Evolutionary conservation across 257 asterid species (phyloP).

Genomic region (Scutellaria galericulata): DNA sequence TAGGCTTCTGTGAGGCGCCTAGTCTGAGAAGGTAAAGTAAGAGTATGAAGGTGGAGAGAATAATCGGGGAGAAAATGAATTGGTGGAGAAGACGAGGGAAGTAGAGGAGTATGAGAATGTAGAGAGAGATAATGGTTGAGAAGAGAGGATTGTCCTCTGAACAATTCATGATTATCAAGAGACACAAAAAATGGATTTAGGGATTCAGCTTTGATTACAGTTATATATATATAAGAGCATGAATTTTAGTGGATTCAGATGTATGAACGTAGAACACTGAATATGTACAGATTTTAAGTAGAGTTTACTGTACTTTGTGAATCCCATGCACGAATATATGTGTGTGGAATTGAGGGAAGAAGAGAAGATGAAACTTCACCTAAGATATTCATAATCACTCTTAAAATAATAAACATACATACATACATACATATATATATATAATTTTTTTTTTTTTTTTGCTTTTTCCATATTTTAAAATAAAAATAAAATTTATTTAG

Average conservation of each 20-base stretch:
- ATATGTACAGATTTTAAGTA: constrained; percentile 20
- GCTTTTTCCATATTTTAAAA: too few species aligned
- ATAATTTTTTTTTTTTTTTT: too few species aligned
- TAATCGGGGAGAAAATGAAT: constrained; percentile 57
- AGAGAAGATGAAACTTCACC: not conserved
- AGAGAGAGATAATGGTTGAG: constrained; percentile 62
- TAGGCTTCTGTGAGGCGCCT: constrained; percentile 54
- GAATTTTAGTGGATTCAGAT: constrained; percentile 31
- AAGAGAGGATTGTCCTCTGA: constrained; percentile 45
- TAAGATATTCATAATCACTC: too few species aligned
- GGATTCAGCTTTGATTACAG: not conserved
- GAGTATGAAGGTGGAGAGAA: constrained; percentile 56
- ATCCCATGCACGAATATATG: constrained; percentile 39
- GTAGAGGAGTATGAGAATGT: constrained; percentile 61
- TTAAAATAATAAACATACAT: too few species aligned
- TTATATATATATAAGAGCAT: not conserved
- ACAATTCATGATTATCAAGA: not conserved
- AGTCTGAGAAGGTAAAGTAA: constrained; percentile 70
- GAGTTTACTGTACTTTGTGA: not conserved
- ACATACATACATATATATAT: too few species aligned
- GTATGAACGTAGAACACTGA: constrained; percentile 32
- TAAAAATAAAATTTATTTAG: too few species aligned
- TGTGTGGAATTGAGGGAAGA: constrained; percentile 7
- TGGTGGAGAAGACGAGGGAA: constrained; percentile 46
- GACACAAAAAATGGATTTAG: not conserved